Base-by-base conservation (phyloP, 2,329 filamentous ascomycete species). In the Teratosphaeria zuluensis region DNA sequence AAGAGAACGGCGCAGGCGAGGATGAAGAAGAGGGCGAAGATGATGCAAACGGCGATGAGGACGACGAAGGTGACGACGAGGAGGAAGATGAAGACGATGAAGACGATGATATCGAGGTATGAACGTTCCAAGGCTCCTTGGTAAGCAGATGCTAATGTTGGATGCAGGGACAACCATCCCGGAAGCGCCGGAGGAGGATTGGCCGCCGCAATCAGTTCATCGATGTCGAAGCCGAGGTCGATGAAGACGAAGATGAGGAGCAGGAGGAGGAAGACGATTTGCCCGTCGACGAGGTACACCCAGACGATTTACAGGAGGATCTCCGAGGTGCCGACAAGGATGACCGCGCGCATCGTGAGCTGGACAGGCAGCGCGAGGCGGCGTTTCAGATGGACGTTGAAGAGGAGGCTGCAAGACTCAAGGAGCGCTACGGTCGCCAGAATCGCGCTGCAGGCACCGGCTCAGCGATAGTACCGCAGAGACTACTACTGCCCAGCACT, bases 181-280 rank as follows among this genome's bases (percentile, higher is more conserved):
- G 88, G 67, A 97, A 97, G 75, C 88, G 92, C 59, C 76, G 81
- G 70, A 38, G 24, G 32, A 87, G 86, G 73, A 84, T 84, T 72
- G 85, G 88, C 64, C 82, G 83, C 64, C 84, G 90, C 63, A 89
- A 90, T 67, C 86, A 88, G 69, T 96, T 96, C 84, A 86, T 99
- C 76, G 94, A 99, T 84, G 90, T 92, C 69, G 94, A 99, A 80
- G 94, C 94, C 73, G 94, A 96, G 76, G 94, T 99, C 66, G 94
- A 97, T 70, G 94, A 89, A 60, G 86, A 95, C 63, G 91, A 95
- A 67, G 91, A 96, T 67, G 89, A 90, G 65, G 87, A 83, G 65
- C 89, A 89, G 62, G 90, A 95, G 64, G 90, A 95, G 56, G 92
- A 96, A 66, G 90, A 95, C 66, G 91, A 95, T 57, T 85, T 89